Percentiles rank a stretch among this genome's conserved stretches.
Evolutionary conservation across 2,329 filamentous ascomycete species (phyloP).

Genomic region (Colletotrichum agaves): DNA sequence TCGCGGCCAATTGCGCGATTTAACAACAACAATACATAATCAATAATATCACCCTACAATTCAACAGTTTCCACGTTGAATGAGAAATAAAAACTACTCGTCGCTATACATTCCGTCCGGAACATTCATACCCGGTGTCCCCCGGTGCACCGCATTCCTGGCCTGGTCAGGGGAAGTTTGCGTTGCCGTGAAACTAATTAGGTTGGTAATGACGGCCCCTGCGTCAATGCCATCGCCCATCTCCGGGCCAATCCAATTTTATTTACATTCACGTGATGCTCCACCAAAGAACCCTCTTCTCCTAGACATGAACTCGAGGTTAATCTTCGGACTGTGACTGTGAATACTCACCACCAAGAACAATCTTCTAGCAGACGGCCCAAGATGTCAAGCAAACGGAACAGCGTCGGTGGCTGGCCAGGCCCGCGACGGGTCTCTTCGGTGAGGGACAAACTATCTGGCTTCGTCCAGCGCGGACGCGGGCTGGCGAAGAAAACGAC

Average conservation of each 20-base stretch:
- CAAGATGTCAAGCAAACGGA: conserved; percentile 29
- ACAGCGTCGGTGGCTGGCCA: conserved; percentile 22
- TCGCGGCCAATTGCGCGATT: no score
- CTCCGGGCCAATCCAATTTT: conserved; percentile 35
- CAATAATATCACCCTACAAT: no score
- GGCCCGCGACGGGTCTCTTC: conserved; percentile 22
- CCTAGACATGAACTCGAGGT: background rate
- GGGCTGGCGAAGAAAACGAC: conserved; percentile 33
- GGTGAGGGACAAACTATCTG: conserved; percentile 31
- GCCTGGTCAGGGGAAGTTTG: conserved; percentile 8
- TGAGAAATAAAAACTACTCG: no score
- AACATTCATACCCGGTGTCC: background rate
- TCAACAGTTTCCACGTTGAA: no score
- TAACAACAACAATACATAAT: no score
- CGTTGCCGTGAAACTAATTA: conserved; percentile 22
- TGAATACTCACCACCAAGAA: conserved; percentile 11
- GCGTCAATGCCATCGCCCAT: conserved; percentile 27
- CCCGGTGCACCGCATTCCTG: background rate
- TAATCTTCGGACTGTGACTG: background rate
- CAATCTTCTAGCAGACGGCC: background rate
- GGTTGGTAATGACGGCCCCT: conserved; percentile 26
- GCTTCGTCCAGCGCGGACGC: conserved; percentile 20
- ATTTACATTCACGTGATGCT: conserved; percentile 34
- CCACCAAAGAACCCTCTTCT: conserved; percentile 7
- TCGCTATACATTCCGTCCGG: background rate